Conservation (phyloP, 139 green algal genomes). For the Auxenochlorella pyrenoidosa region DNA sequence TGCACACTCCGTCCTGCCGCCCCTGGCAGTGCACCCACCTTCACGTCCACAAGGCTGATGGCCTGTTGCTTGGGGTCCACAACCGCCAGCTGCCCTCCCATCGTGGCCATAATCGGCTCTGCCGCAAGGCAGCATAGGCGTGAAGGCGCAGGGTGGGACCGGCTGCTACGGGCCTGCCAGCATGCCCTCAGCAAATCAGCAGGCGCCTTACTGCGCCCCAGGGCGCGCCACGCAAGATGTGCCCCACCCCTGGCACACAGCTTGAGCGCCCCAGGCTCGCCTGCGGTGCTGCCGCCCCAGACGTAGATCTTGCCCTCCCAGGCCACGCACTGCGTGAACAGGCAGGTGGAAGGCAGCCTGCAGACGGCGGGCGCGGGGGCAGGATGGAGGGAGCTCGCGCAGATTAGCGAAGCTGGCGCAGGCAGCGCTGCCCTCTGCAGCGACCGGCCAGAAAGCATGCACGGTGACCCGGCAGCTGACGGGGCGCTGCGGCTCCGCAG, state of each 20-base stretch:
- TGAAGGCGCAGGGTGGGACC: too few species aligned
- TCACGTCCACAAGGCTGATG: neutral
- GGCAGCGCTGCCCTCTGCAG: neutral
- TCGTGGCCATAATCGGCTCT: neutral
- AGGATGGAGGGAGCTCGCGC: neutral
- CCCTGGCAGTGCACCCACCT: neutral
- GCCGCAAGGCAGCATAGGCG: neutral
- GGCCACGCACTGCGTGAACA: neutral
- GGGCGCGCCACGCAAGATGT: too few species aligned
- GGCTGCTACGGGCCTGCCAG: too few species aligned
- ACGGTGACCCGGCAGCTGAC: neutral
- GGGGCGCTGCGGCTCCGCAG: too few species aligned
- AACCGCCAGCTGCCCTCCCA: neutral
- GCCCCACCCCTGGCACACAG: too few species aligned
- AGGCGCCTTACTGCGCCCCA: too few species aligned
- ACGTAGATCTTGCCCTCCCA: neutral
- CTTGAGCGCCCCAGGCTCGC: neutral
- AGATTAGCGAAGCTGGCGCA: neutral
- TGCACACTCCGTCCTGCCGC: too few species aligned
- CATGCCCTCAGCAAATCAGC: too few species aligned
- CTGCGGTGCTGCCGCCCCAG: neutral
- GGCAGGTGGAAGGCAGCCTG: neutral
- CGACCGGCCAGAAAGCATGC: neutral
- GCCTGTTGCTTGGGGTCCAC: neutral
- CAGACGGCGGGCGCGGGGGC: neutral